Evolutionary conservation across 768 basidiomycete genomes (phyloP), one percentile per base, ranked within the genome.

Genomic region (Rhodosporidiobolus odoratus): DNA sequence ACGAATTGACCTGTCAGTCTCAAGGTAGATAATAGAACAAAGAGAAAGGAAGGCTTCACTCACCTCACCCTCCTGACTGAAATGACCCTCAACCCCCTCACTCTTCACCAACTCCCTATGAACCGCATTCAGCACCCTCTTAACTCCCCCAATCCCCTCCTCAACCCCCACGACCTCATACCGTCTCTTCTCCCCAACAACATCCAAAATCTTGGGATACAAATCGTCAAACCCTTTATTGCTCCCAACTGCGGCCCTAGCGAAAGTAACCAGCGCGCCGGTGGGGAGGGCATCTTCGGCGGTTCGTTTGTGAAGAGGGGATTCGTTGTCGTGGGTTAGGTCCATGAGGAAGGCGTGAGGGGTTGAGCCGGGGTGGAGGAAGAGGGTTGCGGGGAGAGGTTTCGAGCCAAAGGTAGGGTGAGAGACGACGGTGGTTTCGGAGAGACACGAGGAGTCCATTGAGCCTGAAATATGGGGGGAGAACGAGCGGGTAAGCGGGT

Each of bases 151-250:
- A 64, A 83, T 81, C 6, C 82, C 82, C 13, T 71, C 77, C 50
- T 80, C 77, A 17, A 80, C 88, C 83, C 83, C 69, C 86, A 87
- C 9, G 85, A 86, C 56, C 86, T 87, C 54, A 77, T 99, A 99
- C 72, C 79, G 79, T 71, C 92, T 83, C 77, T 85, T 87, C 79
- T 99, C 96, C 21, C 82, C 83, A 16, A 98, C 96, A 58, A 99
- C 82, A 78, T 96, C 86, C 43, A 99, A 80, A n/a, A 95, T 80
- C 78, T 92, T 95, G 5, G 95, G 95, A 78, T 98, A 97, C 30
- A 99, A 80, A 75, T 99, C 96, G 76, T 99, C 96, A 77, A 95
- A 96, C 27, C 95, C 96, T 80, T 97, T 96, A 75, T 93, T 92
- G 23, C 91, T 93, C 3, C 93, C 96, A 65, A 91, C 85, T 7